Conservation (phyloP, 805 yeast species). For the Cyberlindnera japonica region DNA sequence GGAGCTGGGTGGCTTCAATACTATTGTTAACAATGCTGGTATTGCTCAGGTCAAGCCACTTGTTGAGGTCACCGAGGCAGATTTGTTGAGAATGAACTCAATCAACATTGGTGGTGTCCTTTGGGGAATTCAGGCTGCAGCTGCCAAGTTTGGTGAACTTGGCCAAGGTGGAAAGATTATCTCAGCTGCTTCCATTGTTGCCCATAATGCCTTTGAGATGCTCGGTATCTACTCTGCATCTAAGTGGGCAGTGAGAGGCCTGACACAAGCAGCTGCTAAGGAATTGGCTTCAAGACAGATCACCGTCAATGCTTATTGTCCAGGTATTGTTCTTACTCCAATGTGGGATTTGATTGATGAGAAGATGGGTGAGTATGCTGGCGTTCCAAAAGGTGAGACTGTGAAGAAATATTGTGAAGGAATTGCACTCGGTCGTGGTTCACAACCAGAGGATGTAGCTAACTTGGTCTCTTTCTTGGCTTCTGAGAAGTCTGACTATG, state of each 20-base stretch:
- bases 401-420: not conserved
- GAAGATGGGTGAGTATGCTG: constrained; percentile 1
- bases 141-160: not conserved
- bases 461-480: not conserved
- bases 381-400: constrained; percentile 1
- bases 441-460: not conserved
- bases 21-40: not conserved
- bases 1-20: not conserved
- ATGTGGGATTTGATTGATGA: not conserved
- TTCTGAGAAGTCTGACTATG: not conserved
- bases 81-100: not conserved
- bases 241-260: constrained; percentile 1
- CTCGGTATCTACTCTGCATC: not conserved
- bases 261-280: constrained; percentile 1
- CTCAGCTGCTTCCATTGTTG: not conserved
- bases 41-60: constrained; percentile 1
- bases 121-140: constrained; percentile 1
- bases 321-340: not conserved
- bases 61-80: not conserved
- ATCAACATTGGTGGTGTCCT: constrained; percentile 1
- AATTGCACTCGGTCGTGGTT: not conserved
- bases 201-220: not conserved
- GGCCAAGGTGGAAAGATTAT: constrained; percentile 1
- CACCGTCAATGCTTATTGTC: not conserved
- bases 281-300: not conserved